phyloP scores from a whole-genome alignment of 83 land plant genomes.

The Thuja plicata region DNA sequence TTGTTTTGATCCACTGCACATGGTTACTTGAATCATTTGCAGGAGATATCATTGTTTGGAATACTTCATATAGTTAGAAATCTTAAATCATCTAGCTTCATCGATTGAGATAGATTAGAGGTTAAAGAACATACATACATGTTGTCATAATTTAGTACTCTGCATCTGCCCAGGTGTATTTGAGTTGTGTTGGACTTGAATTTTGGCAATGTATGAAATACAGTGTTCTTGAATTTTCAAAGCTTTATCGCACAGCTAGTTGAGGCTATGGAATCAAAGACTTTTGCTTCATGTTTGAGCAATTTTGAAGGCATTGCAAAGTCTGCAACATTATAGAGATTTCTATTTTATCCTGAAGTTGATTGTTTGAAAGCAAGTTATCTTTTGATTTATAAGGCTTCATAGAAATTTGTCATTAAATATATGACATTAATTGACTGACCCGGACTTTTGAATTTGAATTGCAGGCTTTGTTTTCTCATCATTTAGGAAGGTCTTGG shows the following conservation, averaged over 20 bases:
- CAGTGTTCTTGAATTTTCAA: background rate
- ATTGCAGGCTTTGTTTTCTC: constrained; percentile 72
- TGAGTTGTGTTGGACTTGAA: background rate
- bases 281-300: background rate
- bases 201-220: background rate
- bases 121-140: too few species aligned
- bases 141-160: too few species aligned
- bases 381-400: background rate
- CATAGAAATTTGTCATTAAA: background rate
- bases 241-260: background rate
- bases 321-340: background rate
- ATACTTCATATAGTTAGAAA: too few species aligned
- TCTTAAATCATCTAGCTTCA: too few species aligned
- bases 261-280: background rate
- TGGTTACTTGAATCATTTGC: too few species aligned
- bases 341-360: background rate
- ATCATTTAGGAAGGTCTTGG: constrained; percentile 79
- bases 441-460: constrained; percentile 6
- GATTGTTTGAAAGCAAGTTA: background rate
- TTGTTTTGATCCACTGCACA: too few species aligned
- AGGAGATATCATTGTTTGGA: too few species aligned
- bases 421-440: background rate
- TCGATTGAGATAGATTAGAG: too few species aligned
- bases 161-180: constrained; percentile 68
- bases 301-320: background rate